Conservation (phyloP, 2,329 filamentous ascomycete species). For the Alternaria rosae region DNA sequence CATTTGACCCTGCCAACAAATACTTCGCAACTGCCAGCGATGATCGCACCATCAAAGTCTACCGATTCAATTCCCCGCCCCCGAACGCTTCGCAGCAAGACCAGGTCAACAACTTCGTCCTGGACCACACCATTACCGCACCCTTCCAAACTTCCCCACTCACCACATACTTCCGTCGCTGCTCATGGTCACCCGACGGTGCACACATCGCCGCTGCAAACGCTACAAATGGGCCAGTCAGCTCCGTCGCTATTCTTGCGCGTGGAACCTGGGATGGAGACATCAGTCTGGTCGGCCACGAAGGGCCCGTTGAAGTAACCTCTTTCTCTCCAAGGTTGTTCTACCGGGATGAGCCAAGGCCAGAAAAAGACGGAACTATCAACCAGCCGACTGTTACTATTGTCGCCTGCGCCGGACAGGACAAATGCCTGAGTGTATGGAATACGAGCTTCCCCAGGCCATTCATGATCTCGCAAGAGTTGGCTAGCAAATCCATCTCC, state of each 20-base stretch:
- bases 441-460: constrained; percentile 95
- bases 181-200: constrained; percentile 97
- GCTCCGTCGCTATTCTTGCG: constrained; percentile 94
- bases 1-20: constrained; percentile 98
- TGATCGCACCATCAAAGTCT: constrained; percentile 95
- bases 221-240: constrained; percentile 95
- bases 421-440: constrained; percentile 96
- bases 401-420: constrained; percentile 94
- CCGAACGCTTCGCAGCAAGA: constrained; percentile 94
- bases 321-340: constrained; percentile 95
- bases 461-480: constrained; percentile 86
- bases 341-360: constrained; percentile 68
- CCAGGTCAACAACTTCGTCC: constrained; percentile 93
- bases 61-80: constrained; percentile 85
- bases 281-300: constrained; percentile 96
- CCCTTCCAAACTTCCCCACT: constrained; percentile 92
- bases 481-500: constrained; percentile 89
- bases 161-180: constrained; percentile 95
- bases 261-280: constrained; percentile 93
- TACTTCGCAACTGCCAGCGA: constrained; percentile 99
- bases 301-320: constrained; percentile 96
- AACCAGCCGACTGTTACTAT: constrained; percentile 75
- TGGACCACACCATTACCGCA: constrained; percentile 87
- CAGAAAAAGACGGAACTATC: constrained; percentile 58
- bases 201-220: constrained; percentile 97